Conservation (phyloP, 78 protist species). For the Capsaspora owczarzaki region DNA sequence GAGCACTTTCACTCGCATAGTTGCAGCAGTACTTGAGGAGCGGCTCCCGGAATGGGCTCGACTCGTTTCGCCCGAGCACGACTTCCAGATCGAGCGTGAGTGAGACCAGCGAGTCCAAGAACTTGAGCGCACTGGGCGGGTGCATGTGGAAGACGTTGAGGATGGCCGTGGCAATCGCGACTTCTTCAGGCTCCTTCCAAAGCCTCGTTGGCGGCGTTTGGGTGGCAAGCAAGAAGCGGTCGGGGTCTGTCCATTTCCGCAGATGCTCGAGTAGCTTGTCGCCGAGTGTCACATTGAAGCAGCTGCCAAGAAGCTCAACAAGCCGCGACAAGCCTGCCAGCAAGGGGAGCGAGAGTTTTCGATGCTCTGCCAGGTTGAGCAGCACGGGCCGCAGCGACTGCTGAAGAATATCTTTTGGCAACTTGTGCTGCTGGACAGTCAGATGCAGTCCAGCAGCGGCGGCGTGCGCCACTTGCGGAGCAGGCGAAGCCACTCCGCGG, state of each 20-base stretch:
- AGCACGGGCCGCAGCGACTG: conserved; percentile 72
- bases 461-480: background rate
- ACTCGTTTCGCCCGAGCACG: conserved; percentile 17
- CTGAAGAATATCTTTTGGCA: conserved; percentile 73
- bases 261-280: conserved; percentile 23
- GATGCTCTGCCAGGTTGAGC: conserved; percentile 58
- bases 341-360: conserved; percentile 56
- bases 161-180: conserved; percentile 59
- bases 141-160: conserved; percentile 74
- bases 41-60: conserved; percentile 62
- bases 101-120: conserved; percentile 39
- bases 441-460: conserved; percentile 10
- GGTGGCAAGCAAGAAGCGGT: background rate
- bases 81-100: conserved; percentile 37
- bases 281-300: conserved; percentile 82
- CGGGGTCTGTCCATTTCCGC: background rate
- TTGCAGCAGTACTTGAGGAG: conserved; percentile 48
- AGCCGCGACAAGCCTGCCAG: conserved; percentile 74
- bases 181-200: background rate
- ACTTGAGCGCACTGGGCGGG: conserved; percentile 62
- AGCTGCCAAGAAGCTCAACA: conserved; percentile 56
- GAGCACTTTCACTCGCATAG: conserved; percentile 44
- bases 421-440: conserved; percentile 20
- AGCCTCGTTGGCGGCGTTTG: background rate
- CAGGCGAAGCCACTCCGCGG: background rate